A percentile compares a stretch with the other conserved stretches of the same genome.
Evolutionary conservation across 305 asterid genomes (phyloP).

Genomic region (Ilex paraguariensis): DNA sequence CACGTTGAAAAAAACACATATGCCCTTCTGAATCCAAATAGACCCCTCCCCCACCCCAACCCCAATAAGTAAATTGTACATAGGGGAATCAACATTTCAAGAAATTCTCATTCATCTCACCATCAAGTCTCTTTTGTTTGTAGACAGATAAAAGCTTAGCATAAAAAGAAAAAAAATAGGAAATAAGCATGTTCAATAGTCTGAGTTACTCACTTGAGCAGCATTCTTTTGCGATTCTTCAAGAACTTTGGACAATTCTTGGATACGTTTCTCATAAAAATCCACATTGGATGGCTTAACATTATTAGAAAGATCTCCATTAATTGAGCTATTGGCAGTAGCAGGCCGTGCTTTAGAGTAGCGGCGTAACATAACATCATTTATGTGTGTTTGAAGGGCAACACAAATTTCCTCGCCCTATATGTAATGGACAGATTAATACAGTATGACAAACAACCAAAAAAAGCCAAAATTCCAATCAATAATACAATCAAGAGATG

Average conservation of each 20-base stretch:
- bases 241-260: constrained; percentile 77
- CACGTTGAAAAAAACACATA: no score
- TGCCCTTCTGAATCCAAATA: no score
- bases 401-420: constrained; percentile 99
- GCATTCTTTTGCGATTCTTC: constrained; percentile 75
- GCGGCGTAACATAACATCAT: constrained; percentile 92
- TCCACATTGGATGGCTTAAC: constrained; percentile 49
- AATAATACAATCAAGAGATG: no score
- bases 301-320: constrained; percentile 58
- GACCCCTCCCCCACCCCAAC: no score
- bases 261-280: constrained; percentile 60
- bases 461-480: neutral
- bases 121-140: no score
- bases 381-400: constrained; percentile 98
- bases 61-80: no score
- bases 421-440: constrained; percentile 21
- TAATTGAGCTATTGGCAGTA: constrained; percentile 56
- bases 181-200: constrained; percentile 3
- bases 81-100: no score
- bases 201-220: constrained; percentile 54
- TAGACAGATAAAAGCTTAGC: no score
- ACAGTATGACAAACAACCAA: constrained; percentile 1
- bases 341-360: constrained; percentile 90
- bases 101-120: no score
- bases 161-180: no score